Evolutionary conservation across 495 filamentous ascomycete genomes (phyloP).

Genomic region (Haplographium delicatum): DNA sequence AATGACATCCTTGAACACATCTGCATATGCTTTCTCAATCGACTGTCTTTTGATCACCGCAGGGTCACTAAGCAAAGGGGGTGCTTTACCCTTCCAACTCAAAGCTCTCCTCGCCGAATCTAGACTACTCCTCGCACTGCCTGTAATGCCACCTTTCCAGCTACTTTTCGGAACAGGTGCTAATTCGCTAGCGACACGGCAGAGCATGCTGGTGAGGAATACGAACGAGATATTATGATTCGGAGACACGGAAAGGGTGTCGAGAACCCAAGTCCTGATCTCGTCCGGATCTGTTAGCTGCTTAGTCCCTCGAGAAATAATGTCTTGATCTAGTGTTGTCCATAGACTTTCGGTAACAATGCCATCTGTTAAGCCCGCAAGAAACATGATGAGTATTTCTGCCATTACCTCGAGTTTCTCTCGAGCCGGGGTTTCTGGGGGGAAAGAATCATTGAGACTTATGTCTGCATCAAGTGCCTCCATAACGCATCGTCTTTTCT

Average conservation of each 20-base stretch:
- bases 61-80: constrained; percentile 28
- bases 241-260: constrained; percentile 64
- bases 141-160: constrained; percentile 12
- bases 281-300: constrained; percentile 51
- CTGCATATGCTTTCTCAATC: constrained; percentile 40
- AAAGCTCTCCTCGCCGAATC: constrained; percentile 35
- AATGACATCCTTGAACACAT: constrained; percentile 42
- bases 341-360: constrained; percentile 65
- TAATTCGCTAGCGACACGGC: constrained; percentile 40
- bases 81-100: constrained; percentile 25
- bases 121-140: constrained; percentile 31
- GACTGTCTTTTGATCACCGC: constrained; percentile 29
- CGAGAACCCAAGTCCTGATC: constrained; percentile 61
- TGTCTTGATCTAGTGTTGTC: constrained; percentile 60
- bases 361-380: constrained; percentile 68
- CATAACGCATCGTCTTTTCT: constrained; percentile 35
- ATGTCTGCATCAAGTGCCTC: constrained; percentile 66
- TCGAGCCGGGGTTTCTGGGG: constrained; percentile 51
- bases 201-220: constrained; percentile 75
- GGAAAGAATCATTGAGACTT: constrained; percentile 51
- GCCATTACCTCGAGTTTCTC: constrained; percentile 65
- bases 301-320: constrained; percentile 42
- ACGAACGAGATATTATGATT: constrained; percentile 82
- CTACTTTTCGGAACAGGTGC: constrained; percentile 33
- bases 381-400: constrained; percentile 63